Base-by-base conservation (phyloP, 164 flowering plant species). In the Stephania japonica region DNA sequence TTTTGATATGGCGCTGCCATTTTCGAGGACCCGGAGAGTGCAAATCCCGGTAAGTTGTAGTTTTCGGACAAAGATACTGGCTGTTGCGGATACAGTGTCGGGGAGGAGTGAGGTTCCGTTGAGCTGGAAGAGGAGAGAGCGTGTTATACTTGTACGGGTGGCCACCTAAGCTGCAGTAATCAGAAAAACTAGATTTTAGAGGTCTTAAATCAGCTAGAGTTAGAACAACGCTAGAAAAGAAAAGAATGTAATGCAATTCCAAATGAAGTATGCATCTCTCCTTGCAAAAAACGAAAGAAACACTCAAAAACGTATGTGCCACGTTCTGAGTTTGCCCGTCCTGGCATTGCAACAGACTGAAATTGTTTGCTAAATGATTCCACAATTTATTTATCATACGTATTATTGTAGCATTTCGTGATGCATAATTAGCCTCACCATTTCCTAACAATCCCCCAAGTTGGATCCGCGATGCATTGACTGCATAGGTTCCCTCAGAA, bases 121-220 rank as follows among this genome's bases (percentile, higher is more conserved):
- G 99, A 59, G 97, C 96, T n/a, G 97, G 98, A 66, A 94, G 90
- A 6, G 97, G 99, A 75, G 97, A 93, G 23, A 88, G 86, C 77
- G 76, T 72, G 66, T 87, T 88, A 81, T 86, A 87, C 75, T 84
- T 92, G 88, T 88, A 86, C 7, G 82, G 79, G 62, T 88, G 91
- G 19, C 83, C 80, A 6, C 80, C 72, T 19, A 82, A 59, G 75
- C 94, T 90, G 91, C 84, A 86, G 67, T 50, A 27, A 65, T 70
- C 65, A 26, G 23, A 21, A 6, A 66, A 42, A 44, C 4, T 44
- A 4, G 42, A 27, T 73, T 38, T 32, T 3, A 65, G 10, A 65
- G 69, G 38, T 21, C 24, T 8, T 27, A 11, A 44, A 69, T 47
- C 14, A 4, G 6, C 64, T 24, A 59, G 6, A 19, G 4, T n/a